Conservation (phyloP, 2,329 filamentous ascomycete genomes). For the Pseudonectria buxi region DNA sequence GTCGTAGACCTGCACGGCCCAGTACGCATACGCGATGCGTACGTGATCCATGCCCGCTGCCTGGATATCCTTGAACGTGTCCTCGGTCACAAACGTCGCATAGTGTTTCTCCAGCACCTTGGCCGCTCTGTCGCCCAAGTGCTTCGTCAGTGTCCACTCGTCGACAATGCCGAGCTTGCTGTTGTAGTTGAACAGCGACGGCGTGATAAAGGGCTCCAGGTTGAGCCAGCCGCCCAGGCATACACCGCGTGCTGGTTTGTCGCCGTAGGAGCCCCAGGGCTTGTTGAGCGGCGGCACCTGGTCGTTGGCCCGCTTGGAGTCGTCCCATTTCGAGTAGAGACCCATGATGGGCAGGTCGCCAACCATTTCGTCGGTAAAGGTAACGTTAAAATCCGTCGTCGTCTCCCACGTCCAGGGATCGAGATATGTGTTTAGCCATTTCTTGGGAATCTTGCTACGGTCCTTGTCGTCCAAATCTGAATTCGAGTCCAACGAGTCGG, state of each 20-base stretch:
- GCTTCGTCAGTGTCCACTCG: slow-evolving; percentile 71
- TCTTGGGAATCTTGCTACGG: slow-evolving; percentile 52
- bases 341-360: slow-evolving; percentile 90
- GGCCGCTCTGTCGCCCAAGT: slow-evolving; percentile 60
- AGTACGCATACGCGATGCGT: slow-evolving; percentile 93
- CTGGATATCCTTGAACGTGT: slow-evolving; percentile 77
- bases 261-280: slow-evolving; percentile 68
- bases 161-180: slow-evolving; percentile 64
- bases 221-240: slow-evolving; percentile 93
- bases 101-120: slow-evolving; percentile 85
- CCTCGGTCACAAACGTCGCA: slow-evolving; percentile 76
- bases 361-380: slow-evolving; percentile 78
- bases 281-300: slow-evolving; percentile 73
- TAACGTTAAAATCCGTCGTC: slow-evolving; percentile 86
- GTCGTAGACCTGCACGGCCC: slow-evolving; percentile 81
- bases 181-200: slow-evolving; percentile 75
- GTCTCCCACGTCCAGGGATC: slow-evolving; percentile 92
- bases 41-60: slow-evolving; percentile 91
- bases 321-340: slow-evolving; percentile 77
- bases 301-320: slow-evolving; percentile 68
- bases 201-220: slow-evolving; percentile 91
- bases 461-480: slow-evolving; percentile 44
- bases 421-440: slow-evolving; percentile 67
- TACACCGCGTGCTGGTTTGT: slow-evolving; percentile 76
- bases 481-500: slow-evolving; percentile 21